Base-by-base conservation (phyloP, 345 rosid species). In the Pseudoturritis turrita region DNA sequence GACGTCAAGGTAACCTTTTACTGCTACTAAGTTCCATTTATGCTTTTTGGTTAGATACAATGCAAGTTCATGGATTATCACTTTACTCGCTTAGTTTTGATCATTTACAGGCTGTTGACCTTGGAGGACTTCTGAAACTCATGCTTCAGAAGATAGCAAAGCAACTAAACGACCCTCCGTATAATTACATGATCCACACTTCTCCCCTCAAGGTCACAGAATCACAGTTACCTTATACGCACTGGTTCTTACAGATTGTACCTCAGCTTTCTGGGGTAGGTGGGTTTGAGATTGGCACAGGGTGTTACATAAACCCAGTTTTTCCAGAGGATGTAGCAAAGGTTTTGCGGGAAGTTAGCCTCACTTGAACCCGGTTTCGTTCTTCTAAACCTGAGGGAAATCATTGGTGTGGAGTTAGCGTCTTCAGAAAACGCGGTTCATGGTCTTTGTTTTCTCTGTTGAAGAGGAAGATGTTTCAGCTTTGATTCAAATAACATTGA, bases 241-340 rank as follows among this genome's bases (percentile, higher is more conserved):
- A 95, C 72, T 95, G 97, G 99, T 91, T 78, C 77, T 65, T 89
- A 47, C 92, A 82, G 83, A 87, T 88, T 6, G 81, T 88, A 23
- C 92, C 99, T 41, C 96, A 85, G 53, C 75, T 91, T 72, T 72
- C 81, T 25, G 81, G 85, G 52, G 85, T 83, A 1, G 98, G 83
- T 15, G 98, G 98, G 3, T 94, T 94, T 72, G 97, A 91, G 78
- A 81, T 89, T 1, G 93, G 89, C 44, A 50, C 85, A 0, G 96
- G 96, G 17, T 95, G 99, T 72, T 88, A 83, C 79, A 89, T 95
- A 35, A 95, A 95, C 71, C 94, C 94, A 23, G 89, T 91, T 77
- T 91, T 88, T 59, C 89, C 96, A 0, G 92, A 91, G 82, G 99
- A 85, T 71, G 98, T 93, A 19, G 89, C 94, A 5, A 79, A 89